Percentiles rank a stretch among this genome's conserved stretches.
Conservation (phyloP, 306 rosid genomes). For the apple (Malus domestica) region DNA sequence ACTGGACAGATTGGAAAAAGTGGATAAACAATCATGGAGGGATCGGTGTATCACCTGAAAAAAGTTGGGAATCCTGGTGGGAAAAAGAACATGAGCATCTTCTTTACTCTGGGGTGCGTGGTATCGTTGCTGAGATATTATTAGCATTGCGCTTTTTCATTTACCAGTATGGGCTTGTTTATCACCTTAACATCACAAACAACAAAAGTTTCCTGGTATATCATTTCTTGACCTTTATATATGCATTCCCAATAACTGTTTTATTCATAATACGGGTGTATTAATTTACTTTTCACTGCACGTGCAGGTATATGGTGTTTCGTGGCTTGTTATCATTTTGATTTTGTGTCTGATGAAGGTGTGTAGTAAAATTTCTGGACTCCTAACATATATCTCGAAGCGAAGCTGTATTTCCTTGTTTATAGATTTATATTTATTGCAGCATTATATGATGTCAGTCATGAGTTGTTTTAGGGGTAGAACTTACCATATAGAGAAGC, state of each 20-base stretch:
- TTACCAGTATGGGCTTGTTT: slow-evolving; percentile 87
- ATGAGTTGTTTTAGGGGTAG: neutral
- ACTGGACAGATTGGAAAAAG: slow-evolving; percentile 93
- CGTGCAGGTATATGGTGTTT: slow-evolving; percentile 72
- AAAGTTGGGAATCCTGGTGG: slow-evolving; percentile 99
- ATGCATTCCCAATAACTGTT: neutral
- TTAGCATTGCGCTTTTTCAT: slow-evolving; percentile 83
- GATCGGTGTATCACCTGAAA: slow-evolving; percentile 71
- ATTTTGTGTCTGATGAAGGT: slow-evolving; percentile 76
- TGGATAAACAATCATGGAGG: slow-evolving; percentile 93
- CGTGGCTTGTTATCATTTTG: slow-evolving; percentile 74
- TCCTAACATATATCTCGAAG: neutral
- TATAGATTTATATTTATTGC: neutral
- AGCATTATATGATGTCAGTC: neutral
- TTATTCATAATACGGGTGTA: slow-evolving; percentile 6
- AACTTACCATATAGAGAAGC: neutral
- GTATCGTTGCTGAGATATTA: slow-evolving; percentile 59
- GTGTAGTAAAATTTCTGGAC: slow-evolving; percentile 15
- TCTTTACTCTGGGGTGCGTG: slow-evolving; percentile 58
- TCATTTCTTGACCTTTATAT: neutral
- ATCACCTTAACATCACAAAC: slow-evolving; percentile 61
- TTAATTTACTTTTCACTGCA: slow-evolving; percentile 20
- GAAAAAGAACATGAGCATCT: slow-evolving; percentile 85
- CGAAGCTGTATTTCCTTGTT: neutral
- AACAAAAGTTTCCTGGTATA: slow-evolving; percentile 57